phyloP scores from a whole-genome alignment of 2,329 filamentous ascomycete species.

The Hortaea sp. region DNA sequence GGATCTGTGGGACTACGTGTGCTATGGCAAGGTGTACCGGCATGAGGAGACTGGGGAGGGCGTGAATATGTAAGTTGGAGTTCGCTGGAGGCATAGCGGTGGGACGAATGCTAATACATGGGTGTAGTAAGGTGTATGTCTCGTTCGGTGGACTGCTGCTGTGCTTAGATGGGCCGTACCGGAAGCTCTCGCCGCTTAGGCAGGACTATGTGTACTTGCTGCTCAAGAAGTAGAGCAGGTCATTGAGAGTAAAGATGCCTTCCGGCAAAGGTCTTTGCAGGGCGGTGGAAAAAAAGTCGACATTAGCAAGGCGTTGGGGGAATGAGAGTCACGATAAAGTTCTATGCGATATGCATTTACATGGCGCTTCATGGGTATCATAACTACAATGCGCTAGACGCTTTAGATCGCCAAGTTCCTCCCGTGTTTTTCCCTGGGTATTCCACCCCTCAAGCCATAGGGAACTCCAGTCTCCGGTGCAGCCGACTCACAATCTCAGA shows the following conservation, averaged over 20 bases:
- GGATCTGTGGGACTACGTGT: slow-evolving; percentile 80
- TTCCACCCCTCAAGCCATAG: slow-evolving; percentile 19
- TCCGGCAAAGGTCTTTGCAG: background rate
- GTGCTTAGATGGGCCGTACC: slow-evolving; percentile 85
- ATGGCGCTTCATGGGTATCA: slow-evolving; percentile 17
- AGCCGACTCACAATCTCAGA: slow-evolving; percentile 64
- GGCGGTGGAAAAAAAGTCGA: slow-evolving; percentile 1
- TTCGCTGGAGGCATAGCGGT: background rate
- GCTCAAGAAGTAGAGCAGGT: slow-evolving; percentile 67
- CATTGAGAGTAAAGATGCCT: background rate
- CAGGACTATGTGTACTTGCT: slow-evolving; percentile 92
- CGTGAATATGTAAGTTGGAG: slow-evolving; percentile 67
- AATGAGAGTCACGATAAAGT: background rate
- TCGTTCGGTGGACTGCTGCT: slow-evolving; percentile 89
- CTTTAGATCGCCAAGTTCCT: background rate
- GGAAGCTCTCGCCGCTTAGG: slow-evolving; percentile 82
- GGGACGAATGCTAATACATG: slow-evolving; percentile 16
- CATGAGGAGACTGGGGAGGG: slow-evolving; percentile 69
- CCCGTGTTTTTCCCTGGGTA: background rate
- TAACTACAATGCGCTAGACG: slow-evolving; percentile 2
- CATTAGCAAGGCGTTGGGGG: slow-evolving; percentile 24
- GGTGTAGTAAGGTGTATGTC: slow-evolving; percentile 73
- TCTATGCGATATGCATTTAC: background rate
- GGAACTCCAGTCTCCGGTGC: slow-evolving; percentile 74
- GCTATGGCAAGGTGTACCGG: slow-evolving; percentile 78